Base-by-base conservation (phyloP, 495 filamentous ascomycete species). In the Astrothelium macrocarpum region DNA sequence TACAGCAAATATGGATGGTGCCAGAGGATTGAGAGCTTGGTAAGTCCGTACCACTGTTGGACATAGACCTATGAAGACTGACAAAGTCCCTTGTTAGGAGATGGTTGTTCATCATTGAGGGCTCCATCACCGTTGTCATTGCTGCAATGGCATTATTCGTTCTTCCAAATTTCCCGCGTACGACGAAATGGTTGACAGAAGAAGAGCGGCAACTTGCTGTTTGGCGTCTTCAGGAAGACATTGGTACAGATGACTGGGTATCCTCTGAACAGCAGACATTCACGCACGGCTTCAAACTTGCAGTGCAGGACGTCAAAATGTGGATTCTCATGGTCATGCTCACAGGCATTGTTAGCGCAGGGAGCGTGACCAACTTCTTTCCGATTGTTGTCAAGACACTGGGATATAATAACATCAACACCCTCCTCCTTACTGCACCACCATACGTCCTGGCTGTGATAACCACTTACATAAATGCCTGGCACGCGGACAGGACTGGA, bases 61-160 rank as follows among this genome's bases (percentile, higher is more conserved):
- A n/a, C n/a, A n/a, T n/a, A n/a, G n/a, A n/a, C n/a, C n/a, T n/a
- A n/a, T n/a, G n/a, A n/a, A n/a, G n/a, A 29, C 12, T 56, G 9
- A 20, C 10, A 11, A 56, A n/a, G n/a, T 29, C 10, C 12, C 42
- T 43, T 18, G 46, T 58, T 58, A 64, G 68, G 68, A 80, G 79
- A 58, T 90, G 87, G 87, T 74, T 91, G 20, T 91, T 90, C 80
- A 87, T 91, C 65, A 88, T 93, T 60, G 89, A 91, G 72, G 89
- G 89, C 59, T 81, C 74, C 20, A 74, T 75, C 59, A 84, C 83
- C 1, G 78, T 85, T 53, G 75, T 78, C 1, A 73, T 85, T 36
- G 83, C 82, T 42, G 67, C 79, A 18, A 68, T 71, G 29, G 78
- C 83, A 32, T 81, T 80, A 65, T 86, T 85, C 65, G 73, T 90